These are phyloP conservation scores for Hymenotorrendiella dingleyae DNA, from an alignment of 2,329 filamentous ascomycete species.

Conservation along the genomic window DNA sequence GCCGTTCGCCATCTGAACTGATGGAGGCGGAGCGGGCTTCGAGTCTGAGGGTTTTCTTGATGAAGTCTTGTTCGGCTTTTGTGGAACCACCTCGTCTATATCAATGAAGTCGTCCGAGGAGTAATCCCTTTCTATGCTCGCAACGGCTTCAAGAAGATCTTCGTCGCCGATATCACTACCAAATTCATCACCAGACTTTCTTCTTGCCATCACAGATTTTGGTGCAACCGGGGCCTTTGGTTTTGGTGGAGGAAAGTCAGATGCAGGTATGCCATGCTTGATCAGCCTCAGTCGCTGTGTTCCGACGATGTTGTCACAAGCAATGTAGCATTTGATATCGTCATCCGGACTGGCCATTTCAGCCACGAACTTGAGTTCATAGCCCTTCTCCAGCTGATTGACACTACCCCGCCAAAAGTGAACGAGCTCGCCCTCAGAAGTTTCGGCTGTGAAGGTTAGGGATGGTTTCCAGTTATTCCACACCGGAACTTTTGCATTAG, in stretches of 20 bases:
- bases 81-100: constrained; percentile 46
- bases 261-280: constrained; percentile 29
- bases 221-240: neutral
- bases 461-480: constrained; percentile 63
- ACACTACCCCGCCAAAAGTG: constrained; percentile 64
- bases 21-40: constrained; percentile 13
- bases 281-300: constrained; percentile 33
- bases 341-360: constrained; percentile 49
- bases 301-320: constrained; percentile 79
- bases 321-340: constrained; percentile 61
- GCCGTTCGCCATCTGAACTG: constrained; percentile 57
- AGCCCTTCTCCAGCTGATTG: constrained; percentile 53
- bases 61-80: neutral
- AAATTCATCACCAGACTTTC: constrained; percentile 20
- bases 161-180: constrained; percentile 36
- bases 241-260: constrained; percentile 27
- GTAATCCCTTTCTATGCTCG: constrained; percentile 18
- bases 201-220: constrained; percentile 1
- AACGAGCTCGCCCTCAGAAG: constrained; percentile 59
- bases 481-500: constrained; percentile 57
- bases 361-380: constrained; percentile 53
- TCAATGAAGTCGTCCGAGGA: constrained; percentile 42
- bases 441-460: constrained; percentile 69
- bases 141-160: constrained; percentile 35
- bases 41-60: constrained; percentile 2